Evolutionary conservation across 768 basidiomycete genomes (phyloP).

Genomic region (Lactarius evosmus): DNA sequence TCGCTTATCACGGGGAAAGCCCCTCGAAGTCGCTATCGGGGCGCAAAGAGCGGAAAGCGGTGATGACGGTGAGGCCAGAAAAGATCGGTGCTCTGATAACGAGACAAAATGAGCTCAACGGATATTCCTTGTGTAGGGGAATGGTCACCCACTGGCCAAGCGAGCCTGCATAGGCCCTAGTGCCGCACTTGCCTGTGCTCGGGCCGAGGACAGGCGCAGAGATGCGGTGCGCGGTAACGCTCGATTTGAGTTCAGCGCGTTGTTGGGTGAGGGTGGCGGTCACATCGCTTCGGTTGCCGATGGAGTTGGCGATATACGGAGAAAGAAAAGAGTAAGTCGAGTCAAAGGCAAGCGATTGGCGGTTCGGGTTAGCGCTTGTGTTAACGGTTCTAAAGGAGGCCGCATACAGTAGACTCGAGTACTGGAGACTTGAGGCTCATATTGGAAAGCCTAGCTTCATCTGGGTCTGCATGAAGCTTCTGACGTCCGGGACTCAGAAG

Average conservation of each 20-base stretch:
- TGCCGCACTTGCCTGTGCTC: conserved; percentile 50
- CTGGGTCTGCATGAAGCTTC: conserved; percentile 92
- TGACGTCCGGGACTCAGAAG: conserved; percentile 90
- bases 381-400: conserved; percentile 72
- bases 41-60: conserved; percentile 60
- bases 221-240: conserved; percentile 75
- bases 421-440: conserved; percentile 84
- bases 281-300: too few species aligned
- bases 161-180: conserved; percentile 55
- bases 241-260: conserved; percentile 87
- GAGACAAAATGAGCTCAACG: conserved; percentile 43
- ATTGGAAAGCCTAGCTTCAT: conserved; percentile 90
- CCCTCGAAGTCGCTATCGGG: conserved; percentile 38
- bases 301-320: too few species aligned
- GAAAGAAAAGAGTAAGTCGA: too few species aligned
- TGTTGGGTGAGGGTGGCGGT: conserved; percentile 84
- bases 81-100: conserved; percentile 93
- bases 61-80: conserved; percentile 49
- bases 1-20: conserved; percentile 62
- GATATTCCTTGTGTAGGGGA: conserved; percentile 64
- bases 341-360: too few species aligned
- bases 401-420: conserved; percentile 68
- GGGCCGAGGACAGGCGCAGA: conserved; percentile 77
- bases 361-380: conserved; percentile 42
- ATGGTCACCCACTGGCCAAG: conserved; percentile 75